Evolutionary conservation across 371 early-diverging fungal species (phyloP), one percentile per base, ranked within the genome.

Genomic region (Saksenaea oblongispora): DNA sequence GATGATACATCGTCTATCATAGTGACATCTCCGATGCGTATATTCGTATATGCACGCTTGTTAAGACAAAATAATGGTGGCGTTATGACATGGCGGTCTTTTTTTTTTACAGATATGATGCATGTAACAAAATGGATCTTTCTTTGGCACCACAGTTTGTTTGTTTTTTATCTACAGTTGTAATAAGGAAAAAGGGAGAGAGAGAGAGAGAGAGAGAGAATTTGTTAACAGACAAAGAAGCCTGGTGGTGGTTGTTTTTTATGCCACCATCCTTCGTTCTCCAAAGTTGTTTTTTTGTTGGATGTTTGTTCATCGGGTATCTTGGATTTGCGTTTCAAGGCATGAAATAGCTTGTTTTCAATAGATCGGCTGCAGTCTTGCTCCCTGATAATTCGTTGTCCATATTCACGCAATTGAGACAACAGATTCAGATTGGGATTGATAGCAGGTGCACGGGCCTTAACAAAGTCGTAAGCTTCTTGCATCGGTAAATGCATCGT

Each of bases 391-490:
- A 47, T 47, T 22, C 18, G 61, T 55, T 69, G 64, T 70, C 92
- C 94, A 64, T 87, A 91, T 67, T 91, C 93, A 56, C 86, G 76
- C 54, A 95, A 73, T 75, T 94, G 95, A 61, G 86, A 85, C 56
- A 94, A 79, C 22, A 95, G 78, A 55, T 83, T 74, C 71, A 95
- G 80, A 59, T 95, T 94, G 24, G 97, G 97, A 31, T 83, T 87
- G 55, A 95, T 90, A 61, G 80, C 79, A 7, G 90, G 87, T 24
- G 90, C 87, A 27, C 84, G 66, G 34, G 71, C 58, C 72, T 92
- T 90, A 36, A 95, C 95, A 69, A 84, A 88, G 35, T 85, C 83
- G 68, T 93, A 92, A 7, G 95, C 94, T n/a, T 87, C 84, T 15
- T 79, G 76, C 57, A 90, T 74, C 2, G 82, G 78, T 72, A 90